Evolutionary conservation across 352 stramenopile species (phyloP), one percentile per base, ranked within the genome.

Genomic region (Phytopythium boreale): DNA sequence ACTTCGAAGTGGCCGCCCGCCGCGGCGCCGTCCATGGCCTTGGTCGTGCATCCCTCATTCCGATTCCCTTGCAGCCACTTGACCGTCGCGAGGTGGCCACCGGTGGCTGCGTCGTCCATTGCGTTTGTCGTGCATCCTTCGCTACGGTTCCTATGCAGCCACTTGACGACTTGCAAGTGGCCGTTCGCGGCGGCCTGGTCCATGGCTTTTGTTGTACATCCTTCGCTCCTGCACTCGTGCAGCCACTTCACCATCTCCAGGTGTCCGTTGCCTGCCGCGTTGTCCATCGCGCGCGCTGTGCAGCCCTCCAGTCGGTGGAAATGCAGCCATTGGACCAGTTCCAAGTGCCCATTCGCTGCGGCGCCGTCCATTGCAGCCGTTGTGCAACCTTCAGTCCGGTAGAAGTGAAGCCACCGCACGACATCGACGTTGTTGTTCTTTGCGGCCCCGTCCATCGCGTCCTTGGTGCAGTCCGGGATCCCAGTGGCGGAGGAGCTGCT

Each of bases 111-210:
- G 43, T 65, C 61, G 61, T 84, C 66, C 66, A 84, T 80, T 0
- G 76, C 74, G 29, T 62, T 62, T 8, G 43, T 63, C 2, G 76
- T 79, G 20, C 74, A 84, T n/a, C 71, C 73, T 53, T 75, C 70
- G 0, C 29, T 24, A 0, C 73, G 59, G n/a, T 76, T 71, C 5
- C 27, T 17, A 44, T 80, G 68, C 26, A 79, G 31, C 69, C 72
- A 79, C 57, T 76, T 66, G 22, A 76, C 62, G 3, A 79, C 58
- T 8, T 55, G 31, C 4, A 79, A 52, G 47, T 79, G 72, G 1
- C 72, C 72, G 11, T 63, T 56, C 22, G 62, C 58, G 34, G 72
- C 66, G 22, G 72, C 72, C 27, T 59, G 49, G 17, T 74, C 63
- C 72, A 79, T 79, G 1, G 72, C 72, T 19, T 39, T 53, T n/a